Conservation (phyloP, 2,329 filamentous ascomycete species). For the Aspergillus jensenii region DNA sequence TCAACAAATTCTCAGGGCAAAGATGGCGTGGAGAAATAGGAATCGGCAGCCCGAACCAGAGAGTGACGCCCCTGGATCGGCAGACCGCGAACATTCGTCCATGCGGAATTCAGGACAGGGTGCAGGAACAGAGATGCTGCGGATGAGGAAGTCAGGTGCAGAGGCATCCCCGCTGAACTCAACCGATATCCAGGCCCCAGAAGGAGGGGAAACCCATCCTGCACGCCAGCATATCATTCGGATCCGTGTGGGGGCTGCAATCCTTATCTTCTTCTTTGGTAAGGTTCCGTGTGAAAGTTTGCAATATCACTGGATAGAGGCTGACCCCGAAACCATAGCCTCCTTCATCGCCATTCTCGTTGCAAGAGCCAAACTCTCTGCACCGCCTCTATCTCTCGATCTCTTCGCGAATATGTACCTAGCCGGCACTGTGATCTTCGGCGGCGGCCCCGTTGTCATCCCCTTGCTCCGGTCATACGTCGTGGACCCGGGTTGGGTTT, state of each 20-base stretch:
- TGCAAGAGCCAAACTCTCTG: constrained; percentile 17
- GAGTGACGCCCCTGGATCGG: not conserved
- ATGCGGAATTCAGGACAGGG: not conserved
- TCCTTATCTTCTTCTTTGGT: not conserved
- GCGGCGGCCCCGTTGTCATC: constrained; percentile 65
- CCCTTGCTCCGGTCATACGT: constrained; percentile 62
- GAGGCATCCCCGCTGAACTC: too few species aligned
- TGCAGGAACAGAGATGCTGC: not conserved
- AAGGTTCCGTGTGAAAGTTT: not conserved
- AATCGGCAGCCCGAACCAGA: constrained; percentile 16
- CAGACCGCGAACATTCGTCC: too few species aligned
- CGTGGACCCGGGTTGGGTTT: constrained; percentile 69
- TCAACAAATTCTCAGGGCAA: constrained; percentile 40
- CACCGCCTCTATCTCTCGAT: constrained; percentile 50
- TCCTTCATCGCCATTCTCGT: constrained; percentile 59
- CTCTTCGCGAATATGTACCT: constrained; percentile 74
- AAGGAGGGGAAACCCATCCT: too few species aligned
- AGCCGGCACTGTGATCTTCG: constrained; percentile 68
- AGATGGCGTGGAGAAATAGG: constrained; percentile 19
- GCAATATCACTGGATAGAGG: too few species aligned
- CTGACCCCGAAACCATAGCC: too few species aligned
- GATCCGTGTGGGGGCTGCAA: not conserved
- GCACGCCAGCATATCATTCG: not conserved
- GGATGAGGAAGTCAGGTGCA: constrained; percentile 5
- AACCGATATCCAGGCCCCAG: too few species aligned